These are phyloP conservation scores for Penicillium crustosum DNA, from an alignment of 2,329 filamentous ascomycete genomes.

Conservation along the genomic window DNA sequence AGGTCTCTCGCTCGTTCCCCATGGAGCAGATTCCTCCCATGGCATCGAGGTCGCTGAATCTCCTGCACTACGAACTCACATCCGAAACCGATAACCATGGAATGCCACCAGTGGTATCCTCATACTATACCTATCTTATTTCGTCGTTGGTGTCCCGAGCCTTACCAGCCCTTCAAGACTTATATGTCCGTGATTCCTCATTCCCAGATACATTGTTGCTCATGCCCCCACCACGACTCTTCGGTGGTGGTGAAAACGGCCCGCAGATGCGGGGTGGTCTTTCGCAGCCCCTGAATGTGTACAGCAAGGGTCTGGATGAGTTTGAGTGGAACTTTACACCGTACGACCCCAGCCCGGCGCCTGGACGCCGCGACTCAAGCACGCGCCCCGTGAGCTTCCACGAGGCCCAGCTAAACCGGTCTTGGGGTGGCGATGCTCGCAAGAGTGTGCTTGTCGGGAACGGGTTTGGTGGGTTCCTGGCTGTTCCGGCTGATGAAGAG, in stretches of 20 bases:
- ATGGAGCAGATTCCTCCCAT: conserved; percentile 61
- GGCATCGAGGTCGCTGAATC: conserved; percentile 65
- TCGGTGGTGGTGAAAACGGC: conserved; percentile 41
- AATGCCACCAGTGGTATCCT: conserved; percentile 52
- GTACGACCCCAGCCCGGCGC: conserved; percentile 51
- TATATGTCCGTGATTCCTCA: conserved; percentile 82
- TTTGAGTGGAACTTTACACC: conserved; percentile 67
- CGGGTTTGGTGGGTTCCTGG: conserved; percentile 65
- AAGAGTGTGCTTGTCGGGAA: conserved; percentile 66
- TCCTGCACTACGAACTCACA: conserved; percentile 80
- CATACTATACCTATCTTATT: conserved; percentile 83
- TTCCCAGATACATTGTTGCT: conserved; percentile 80
- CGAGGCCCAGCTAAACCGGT: conserved; percentile 50
- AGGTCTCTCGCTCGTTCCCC: conserved; percentile 58
- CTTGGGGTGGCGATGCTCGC: conserved; percentile 60
- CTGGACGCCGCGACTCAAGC: conserved; percentile 38
- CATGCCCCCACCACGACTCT: conserved; percentile 61
- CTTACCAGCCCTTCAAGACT: conserved; percentile 69
- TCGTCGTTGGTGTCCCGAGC: conserved; percentile 75
- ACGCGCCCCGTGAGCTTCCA: conserved; percentile 50
- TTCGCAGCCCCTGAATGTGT: conserved; percentile 61
- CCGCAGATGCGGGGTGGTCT: conserved; percentile 39
- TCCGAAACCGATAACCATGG: conserved; percentile 56
- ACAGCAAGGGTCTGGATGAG: conserved; percentile 66
- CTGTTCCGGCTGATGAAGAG: conserved; percentile 57